Conservation (phyloP, 192 early-diverging fungal genomes). For the Backusella tuberculispora region DNA sequence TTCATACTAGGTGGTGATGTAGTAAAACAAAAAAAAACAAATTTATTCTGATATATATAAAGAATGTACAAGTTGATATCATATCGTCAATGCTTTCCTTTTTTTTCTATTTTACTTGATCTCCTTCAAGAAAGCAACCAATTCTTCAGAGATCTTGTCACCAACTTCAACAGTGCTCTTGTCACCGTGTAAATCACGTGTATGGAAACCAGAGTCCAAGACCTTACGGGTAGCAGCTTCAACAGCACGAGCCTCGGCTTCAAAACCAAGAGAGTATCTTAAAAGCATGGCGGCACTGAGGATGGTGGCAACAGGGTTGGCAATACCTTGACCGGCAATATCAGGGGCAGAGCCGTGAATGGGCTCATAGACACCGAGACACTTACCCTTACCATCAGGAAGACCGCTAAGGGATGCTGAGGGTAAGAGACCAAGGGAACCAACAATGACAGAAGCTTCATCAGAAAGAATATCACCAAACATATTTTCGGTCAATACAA, state of each 20-base stretch:
- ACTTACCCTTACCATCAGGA: slow-evolving; percentile 70
- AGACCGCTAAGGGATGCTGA: slow-evolving; percentile 89
- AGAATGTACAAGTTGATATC: slow-evolving; percentile 15
- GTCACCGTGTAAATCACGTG: slow-evolving; percentile 87
- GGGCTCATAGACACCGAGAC: slow-evolving; percentile 96
- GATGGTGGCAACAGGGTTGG: slow-evolving; percentile 98
- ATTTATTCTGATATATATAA: slow-evolving; percentile 14
- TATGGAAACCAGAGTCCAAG: slow-evolving; percentile 83
- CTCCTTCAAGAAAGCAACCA: slow-evolving; percentile 61
- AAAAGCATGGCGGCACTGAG: slow-evolving; percentile 93
- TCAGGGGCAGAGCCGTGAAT: slow-evolving; percentile 99
- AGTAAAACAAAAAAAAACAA: not conserved
- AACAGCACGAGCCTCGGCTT: slow-evolving; percentile 87
- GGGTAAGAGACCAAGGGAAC: slow-evolving; percentile 91
- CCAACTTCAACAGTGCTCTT: slow-evolving; percentile 90
- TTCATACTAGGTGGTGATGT: too few species aligned
- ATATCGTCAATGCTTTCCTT: slow-evolving; percentile 16
- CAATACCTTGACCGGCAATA: slow-evolving; percentile 96
- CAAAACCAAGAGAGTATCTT: slow-evolving; percentile 91
- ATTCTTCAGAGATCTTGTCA: slow-evolving; percentile 82
- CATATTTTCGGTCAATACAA: slow-evolving; percentile 99
- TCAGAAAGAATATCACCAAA: slow-evolving; percentile 99
- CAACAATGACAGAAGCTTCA: slow-evolving; percentile 95
- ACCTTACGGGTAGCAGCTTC: slow-evolving; percentile 93
- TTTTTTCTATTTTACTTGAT: slow-evolving; percentile 14